Evolutionary conservation across 1,284 basidiomycete species (phyloP), one percentile per base, ranked within the genome.

Genomic region (Puccinia hordei): DNA sequence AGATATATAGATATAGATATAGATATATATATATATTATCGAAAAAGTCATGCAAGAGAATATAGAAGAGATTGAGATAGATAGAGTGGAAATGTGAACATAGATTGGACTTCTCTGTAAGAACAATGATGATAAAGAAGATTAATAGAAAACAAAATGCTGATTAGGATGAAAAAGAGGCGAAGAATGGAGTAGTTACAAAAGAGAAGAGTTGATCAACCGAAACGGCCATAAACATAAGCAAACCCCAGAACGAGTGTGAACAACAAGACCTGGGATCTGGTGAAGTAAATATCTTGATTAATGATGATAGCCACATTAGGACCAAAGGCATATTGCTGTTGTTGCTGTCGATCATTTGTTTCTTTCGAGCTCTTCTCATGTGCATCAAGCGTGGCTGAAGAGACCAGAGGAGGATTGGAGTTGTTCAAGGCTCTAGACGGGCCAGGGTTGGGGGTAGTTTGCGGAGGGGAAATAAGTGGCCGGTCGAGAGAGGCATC

Each of bases 251-350:
- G 30, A 51, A 53, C 73, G 33, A 73, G 9, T 4, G 57, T 63
- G 41, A 80, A 33, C 69, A 80, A 80, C 1, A 80, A 65, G 17
- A 80, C 49, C 53, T 74, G 79, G n/a, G 73, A 49, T 61, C 65
- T 41, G 38, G 81, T 73, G 44, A 84, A 84, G 74, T 84, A 84
- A 41, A 84, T 78, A 33, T 83, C 80, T 66, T 82, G 68, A 41
- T 82, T 82, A 35, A 84, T 77, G 57, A 84, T 84, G 38, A 84
- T 71, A 81, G 83, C 83, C 17, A 83, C 84, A 76, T 84, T 82
- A 24, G 82, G 79, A n/a, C 71, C 49, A 12, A 78, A 51, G 49
- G 71, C 55, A 13, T 71, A 15, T 41, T 66, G 44, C 27, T 65
- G 38, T 15, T 33, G 46, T n/a, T 44, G 44, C 22, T 13, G 30